These are phyloP conservation scores for Erythrobasidium hasegawianum DNA, from an alignment of 1,284 basidiomycete genomes.

Conservation along the genomic window DNA sequence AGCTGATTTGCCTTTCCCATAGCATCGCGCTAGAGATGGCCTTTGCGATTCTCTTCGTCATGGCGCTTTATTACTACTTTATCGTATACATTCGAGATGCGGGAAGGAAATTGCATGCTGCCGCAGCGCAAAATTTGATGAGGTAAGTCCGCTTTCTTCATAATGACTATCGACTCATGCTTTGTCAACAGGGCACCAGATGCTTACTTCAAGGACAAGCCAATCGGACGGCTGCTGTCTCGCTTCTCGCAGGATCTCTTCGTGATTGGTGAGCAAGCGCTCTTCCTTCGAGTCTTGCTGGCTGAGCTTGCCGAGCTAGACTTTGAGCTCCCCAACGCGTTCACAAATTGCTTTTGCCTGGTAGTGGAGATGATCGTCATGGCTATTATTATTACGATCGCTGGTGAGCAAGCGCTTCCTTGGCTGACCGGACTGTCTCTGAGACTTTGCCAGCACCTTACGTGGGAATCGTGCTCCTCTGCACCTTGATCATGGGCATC, in stretches of 20 bases:
- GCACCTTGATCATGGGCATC: slow-evolving; percentile 12
- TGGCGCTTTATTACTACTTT: slow-evolving; percentile 17
- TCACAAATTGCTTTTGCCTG: slow-evolving; percentile 8
- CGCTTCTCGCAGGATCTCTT: slow-evolving; percentile 30
- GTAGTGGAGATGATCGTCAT: slow-evolving; percentile 17
- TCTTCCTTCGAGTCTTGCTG: too few species aligned
- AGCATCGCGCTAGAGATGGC: slow-evolving; percentile 23
- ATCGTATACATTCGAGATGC: slow-evolving; percentile 1
- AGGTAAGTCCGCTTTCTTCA: slow-evolving; percentile 4
- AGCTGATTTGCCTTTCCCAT: not conserved
- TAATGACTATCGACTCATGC: too few species aligned
- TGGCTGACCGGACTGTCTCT: not conserved
- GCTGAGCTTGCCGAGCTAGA: too few species aligned
- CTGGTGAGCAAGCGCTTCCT: not conserved
- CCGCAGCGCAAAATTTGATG: slow-evolving; percentile 3
- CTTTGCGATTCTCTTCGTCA: not conserved
- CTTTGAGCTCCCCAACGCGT: slow-evolving; percentile 15
- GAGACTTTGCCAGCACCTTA: slow-evolving; percentile 7
- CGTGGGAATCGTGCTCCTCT: slow-evolving; percentile 19
- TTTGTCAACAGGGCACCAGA: slow-evolving; percentile 7
- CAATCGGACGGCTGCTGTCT: slow-evolving; percentile 25
- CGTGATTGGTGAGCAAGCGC: too few species aligned
- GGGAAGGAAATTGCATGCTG: slow-evolving; percentile 10
- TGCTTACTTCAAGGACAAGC: slow-evolving; percentile 26
- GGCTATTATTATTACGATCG: slow-evolving; percentile 13